Evolutionary conservation across 1,139 yeast species (phyloP), one percentile per base, ranked within the genome.

Genomic region (Hansenula lynferdii): DNA sequence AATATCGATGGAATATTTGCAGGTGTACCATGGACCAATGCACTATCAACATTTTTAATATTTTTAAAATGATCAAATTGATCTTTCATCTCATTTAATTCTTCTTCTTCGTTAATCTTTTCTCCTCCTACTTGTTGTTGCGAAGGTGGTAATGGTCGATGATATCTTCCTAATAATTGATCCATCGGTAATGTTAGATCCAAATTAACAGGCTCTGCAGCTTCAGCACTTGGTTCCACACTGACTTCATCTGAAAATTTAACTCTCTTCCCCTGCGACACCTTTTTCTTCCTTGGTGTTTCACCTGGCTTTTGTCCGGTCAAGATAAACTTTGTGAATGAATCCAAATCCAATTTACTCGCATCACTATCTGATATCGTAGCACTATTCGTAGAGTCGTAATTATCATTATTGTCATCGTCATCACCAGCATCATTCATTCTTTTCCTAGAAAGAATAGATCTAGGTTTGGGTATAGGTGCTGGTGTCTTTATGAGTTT

Each of bases 131-230:
- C 65, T 31, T 50, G 58, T 35, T 51, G 58, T 42, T 54, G 59
- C 26, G 57, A 15, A n/a, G 29, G 53, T 29, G 49, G 51, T n/a
- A n/a, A n/a, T 3, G 60, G 56, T 50, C 44, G 60, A 45, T 64
- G 64, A 50, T 80, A 58, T 39, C 65, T 67, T 39, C 66, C 65
- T 36, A 84, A 53, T 29, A 83, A 58, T 54, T 83, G 85, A 50
- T 80, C 85, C 92, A 84, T 83, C 2, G 90, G 87, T 23, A 84
- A 61, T 2, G 84, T 70, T 39, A 73, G 67, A 54, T 83, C 92
- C 22, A 80, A 45, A 34, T 44, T 48, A 4, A 43, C 50, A 2
- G 58, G 58, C 5, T 50, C 56, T 10, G 25, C 22, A 10, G 26
- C 44, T 6, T 20, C 31, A 4, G 16, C 29, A 5, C 37, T 37